Evolutionary conservation across 2,329 filamentous ascomycete genomes (phyloP), one percentile per base, ranked within the genome.

Genomic region (Cladophialophora exuberans): DNA sequence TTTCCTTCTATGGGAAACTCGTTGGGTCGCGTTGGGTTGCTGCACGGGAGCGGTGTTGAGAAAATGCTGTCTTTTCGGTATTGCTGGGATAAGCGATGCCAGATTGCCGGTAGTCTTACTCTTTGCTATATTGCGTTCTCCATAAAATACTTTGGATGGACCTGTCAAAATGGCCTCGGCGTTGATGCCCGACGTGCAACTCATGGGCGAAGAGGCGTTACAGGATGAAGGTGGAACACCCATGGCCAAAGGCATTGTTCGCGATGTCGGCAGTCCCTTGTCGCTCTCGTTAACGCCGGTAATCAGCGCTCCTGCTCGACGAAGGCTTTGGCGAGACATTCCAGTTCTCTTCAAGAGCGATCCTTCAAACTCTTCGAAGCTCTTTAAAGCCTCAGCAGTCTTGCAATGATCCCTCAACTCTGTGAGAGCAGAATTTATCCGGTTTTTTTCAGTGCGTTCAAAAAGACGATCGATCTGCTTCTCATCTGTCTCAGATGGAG

Each of bases 41-140:
- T 23, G 20, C 17, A 25, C 17, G n/a, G 52, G 47, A 11, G 31
- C 51, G 36, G 25, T 26, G 7, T 20, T 35, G 20, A 31, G 11
- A 15, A 38, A 38, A 15, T 28, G 15, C 38, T 50, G 45, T 22
- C 51, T 44, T 25, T 52, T 58, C 35, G 49, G 35, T 18, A 51
- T 45, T 15, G 39, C 46, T 15, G 58, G 55, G 9, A 58, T 52
- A n/a, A 61, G 33, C 9, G 56, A 52, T 7, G 52, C 49, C 18
- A 62, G 31, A 20, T 63, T 58, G 11, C 61, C 56, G 4, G 61
- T 63, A 11, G 61, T 62, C 43, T 62, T 63, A 41, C 61, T 63
- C 33, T 63, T 62, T 15, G 56, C 33, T 18, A 63, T 28, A 23
- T 20, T 33, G n/a, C 50, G 46, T 22, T 52, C 44, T 6, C 59